Evolutionary conservation across 208 protist genomes (phyloP).

Genomic region (Leishmania mexicana): DNA sequence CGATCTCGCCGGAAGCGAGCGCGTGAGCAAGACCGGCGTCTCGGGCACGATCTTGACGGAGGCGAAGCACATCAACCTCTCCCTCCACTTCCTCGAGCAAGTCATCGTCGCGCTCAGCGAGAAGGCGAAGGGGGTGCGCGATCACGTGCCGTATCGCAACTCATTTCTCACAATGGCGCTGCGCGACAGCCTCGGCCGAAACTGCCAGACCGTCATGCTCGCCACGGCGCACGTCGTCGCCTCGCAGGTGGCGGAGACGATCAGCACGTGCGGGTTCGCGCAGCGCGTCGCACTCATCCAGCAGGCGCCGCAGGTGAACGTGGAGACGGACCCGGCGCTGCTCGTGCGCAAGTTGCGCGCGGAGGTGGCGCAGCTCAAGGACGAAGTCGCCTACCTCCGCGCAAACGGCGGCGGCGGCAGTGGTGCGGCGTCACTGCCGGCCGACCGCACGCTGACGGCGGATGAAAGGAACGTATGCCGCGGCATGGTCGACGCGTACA

Average conservation of each 20-base stretch:
- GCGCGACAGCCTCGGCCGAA: slow-evolving; percentile 93
- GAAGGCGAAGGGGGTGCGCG: slow-evolving; percentile 72
- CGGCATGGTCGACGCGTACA: slow-evolving; percentile 66
- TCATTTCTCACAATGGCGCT: slow-evolving; percentile 96
- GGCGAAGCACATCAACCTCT: slow-evolving; percentile 94
- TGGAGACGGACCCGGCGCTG: slow-evolving; percentile 89
- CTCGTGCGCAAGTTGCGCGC: slow-evolving; percentile 90
- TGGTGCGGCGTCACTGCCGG: slow-evolving; percentile 16
- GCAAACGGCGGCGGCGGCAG: slow-evolving; percentile 42
- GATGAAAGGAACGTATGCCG: slow-evolving; percentile 78
- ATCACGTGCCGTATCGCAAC: slow-evolving; percentile 95
- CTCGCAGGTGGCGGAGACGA: slow-evolving; percentile 75
- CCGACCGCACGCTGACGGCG: slow-evolving; percentile 61
- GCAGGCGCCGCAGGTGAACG: slow-evolving; percentile 88
- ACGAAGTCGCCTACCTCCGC: slow-evolving; percentile 83
- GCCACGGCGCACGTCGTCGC: slow-evolving; percentile 76
- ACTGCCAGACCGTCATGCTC: slow-evolving; percentile 96
- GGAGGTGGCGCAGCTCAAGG: slow-evolving; percentile 86
- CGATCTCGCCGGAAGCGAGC: slow-evolving; percentile 94
- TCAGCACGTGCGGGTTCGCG: slow-evolving; percentile 91
- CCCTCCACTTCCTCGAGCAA: slow-evolving; percentile 85
- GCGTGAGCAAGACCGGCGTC: slow-evolving; percentile 87
- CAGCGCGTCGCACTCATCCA: slow-evolving; percentile 90
- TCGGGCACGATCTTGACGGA: slow-evolving; percentile 66
- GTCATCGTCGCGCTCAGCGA: slow-evolving; percentile 89